These are phyloP conservation scores for Metroxylon sagu DNA, from an alignment of 176 grass and related monocot species.

Conservation along the genomic window DNA sequence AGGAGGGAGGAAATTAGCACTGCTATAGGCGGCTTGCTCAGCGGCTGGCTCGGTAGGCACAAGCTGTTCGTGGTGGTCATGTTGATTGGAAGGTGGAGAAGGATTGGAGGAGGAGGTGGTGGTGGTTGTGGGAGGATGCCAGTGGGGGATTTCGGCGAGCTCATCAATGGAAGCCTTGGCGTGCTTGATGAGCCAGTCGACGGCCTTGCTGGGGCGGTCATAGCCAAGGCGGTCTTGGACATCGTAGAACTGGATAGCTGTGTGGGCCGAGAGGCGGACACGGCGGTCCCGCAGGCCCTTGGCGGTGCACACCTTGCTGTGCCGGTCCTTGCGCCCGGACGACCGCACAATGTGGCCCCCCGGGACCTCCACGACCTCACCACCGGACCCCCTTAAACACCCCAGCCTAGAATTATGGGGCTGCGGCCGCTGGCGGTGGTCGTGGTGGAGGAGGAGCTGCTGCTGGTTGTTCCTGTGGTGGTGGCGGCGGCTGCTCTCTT, in stretches of 20 bases:
- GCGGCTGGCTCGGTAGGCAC: no score
- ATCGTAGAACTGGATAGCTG: constrained; percentile 20
- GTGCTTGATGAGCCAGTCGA: constrained; percentile 15
- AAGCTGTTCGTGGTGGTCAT: no score
- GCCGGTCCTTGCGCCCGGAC: constrained; percentile 16
- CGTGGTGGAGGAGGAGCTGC: no score
- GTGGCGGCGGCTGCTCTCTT: no score
- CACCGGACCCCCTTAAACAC: no score
- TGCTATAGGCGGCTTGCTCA: not conserved
- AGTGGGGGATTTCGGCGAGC: not conserved
- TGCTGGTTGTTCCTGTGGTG: no score
- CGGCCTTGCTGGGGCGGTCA: constrained; percentile 21
- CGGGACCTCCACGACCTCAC: no score
- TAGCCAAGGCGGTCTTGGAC: constrained; percentile 19
- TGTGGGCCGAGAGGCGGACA: constrained; percentile 18
- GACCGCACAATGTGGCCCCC: not conserved
- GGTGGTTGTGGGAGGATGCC: no score
- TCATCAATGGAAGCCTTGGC: constrained; percentile 6
- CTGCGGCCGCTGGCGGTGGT: no score
- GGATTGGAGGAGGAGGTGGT: no score
- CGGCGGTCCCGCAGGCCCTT: constrained; percentile 13
- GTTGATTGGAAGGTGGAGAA: no score
- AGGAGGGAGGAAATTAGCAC: not conserved
- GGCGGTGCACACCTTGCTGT: constrained; percentile 22
- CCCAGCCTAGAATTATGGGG: no score